A percentile compares a stretch with the other conserved stretches of the same genome.
These are phyloP conservation scores for Ceratobasidium sp. DNA, from an alignment of 1,284 basidiomycete species.

Conservation along the genomic window DNA sequence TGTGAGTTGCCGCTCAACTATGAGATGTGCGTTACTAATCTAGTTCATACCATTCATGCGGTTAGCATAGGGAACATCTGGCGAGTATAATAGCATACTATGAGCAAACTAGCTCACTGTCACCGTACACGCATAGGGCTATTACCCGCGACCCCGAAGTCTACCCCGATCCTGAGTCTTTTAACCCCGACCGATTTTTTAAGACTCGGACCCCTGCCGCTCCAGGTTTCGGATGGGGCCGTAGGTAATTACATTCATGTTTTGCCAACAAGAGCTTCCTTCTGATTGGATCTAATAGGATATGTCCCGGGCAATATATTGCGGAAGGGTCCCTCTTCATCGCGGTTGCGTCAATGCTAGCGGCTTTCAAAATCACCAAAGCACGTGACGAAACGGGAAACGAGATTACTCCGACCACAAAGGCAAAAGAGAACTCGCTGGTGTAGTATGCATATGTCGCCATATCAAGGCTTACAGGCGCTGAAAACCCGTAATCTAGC, in stretches of 20 bases:
- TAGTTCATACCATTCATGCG: background rate
- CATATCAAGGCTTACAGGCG: background rate
- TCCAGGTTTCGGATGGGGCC: conserved; percentile 19
- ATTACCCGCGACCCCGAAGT: conserved; percentile 24
- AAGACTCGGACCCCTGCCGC: background rate
- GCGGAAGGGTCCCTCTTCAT: conserved; percentile 17
- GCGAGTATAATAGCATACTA: background rate
- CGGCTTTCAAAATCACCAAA: conserved; percentile 15
- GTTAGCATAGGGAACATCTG: conserved; percentile 36
- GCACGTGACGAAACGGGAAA: conserved; percentile 18
- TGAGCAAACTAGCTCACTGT: background rate
- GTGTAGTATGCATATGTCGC: conserved; percentile 2
- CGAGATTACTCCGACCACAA: conserved; percentile 16
- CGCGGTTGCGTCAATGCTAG: conserved; percentile 15
- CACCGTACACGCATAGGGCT: conserved; percentile 12
- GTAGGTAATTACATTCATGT: background rate
- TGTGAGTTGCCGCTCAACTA: conserved; percentile 8
- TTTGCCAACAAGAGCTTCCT: background rate
- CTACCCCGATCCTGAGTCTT: conserved; percentile 37
- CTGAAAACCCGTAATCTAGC: background rate
- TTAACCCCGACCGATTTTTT: conserved; percentile 38
- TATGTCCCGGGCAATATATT: conserved; percentile 24
- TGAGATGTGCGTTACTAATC: background rate
- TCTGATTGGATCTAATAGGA: background rate
- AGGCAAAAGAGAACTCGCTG: conserved; percentile 22